These are phyloP conservation scores for Termitomyces sp. DNA, from an alignment of 768 basidiomycete species.

Conservation along the genomic window DNA sequence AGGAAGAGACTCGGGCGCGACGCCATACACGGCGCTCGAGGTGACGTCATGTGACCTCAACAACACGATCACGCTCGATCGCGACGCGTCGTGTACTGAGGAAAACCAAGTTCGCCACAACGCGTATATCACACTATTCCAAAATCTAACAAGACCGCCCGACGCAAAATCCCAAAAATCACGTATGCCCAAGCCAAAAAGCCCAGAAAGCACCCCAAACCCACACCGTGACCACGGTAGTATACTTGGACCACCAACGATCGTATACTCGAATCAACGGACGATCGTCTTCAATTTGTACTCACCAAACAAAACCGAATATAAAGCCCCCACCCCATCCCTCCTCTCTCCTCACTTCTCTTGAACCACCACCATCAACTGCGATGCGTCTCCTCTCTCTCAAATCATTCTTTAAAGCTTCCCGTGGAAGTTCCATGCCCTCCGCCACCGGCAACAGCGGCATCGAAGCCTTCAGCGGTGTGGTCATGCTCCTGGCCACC, in stretches of 20 bases:
- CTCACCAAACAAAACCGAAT: neutral
- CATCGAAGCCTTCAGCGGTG: neutral
- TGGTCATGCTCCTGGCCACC: neutral
- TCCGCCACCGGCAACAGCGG: neutral
- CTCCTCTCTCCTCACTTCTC: neutral
- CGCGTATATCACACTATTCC: neutral
- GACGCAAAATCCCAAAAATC: too few relatives aligned
- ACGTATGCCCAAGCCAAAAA: too few relatives aligned
- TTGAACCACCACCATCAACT: neutral
- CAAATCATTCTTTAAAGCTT: neutral
- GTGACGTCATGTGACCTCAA: neutral
- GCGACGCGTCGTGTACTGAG: neutral
- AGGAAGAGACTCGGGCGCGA: too few relatives aligned
- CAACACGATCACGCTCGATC: neutral
- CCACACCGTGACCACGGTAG: too few relatives aligned
- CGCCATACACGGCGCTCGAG: too few relatives aligned
- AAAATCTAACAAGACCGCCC: neutral
- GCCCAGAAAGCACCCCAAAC: too few relatives aligned
- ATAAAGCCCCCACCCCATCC: neutral
- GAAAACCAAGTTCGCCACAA: too few relatives aligned
- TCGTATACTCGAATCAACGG: neutral
- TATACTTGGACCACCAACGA: too few relatives aligned
- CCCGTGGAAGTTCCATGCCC: neutral
- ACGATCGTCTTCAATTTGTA: neutral
- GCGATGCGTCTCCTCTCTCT: neutral